Evolutionary conservation across 164 flowering plant species (phyloP).

Genomic region (Platanus orientalis): DNA sequence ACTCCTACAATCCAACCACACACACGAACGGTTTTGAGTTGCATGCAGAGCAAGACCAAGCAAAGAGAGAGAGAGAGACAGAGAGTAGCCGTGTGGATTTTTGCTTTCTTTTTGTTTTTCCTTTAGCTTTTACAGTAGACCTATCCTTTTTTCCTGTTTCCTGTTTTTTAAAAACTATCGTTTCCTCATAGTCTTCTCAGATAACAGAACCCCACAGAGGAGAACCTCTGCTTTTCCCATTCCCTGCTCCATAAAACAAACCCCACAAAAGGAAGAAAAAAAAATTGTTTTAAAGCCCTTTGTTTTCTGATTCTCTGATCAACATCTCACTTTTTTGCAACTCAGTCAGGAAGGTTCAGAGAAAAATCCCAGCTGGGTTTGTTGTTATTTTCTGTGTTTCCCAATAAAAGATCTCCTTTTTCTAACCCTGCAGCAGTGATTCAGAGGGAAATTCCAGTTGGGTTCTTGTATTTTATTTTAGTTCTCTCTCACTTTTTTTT

Average conservation of each 20-base stretch:
- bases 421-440: background rate
- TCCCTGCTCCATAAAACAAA: conserved; percentile 4
- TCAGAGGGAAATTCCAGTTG: conserved; percentile 1
- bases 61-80: conserved; percentile 7
- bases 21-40: too few relatives aligned
- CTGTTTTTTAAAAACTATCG: background rate
- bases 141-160: conserved; percentile 6
- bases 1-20: too few relatives aligned
- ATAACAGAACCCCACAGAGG: conserved; percentile 4
- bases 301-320: conserved; percentile 7
- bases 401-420: background rate
- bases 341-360: background rate
- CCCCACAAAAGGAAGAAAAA: background rate
- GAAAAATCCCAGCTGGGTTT: conserved; percentile 6
- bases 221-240: background rate
- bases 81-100: conserved; percentile 22
- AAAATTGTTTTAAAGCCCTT: background rate
- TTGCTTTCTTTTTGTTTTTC: conserved; percentile 8
- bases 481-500: background rate
- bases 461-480: background rate
- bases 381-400: background rate
- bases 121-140: background rate
- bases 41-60: too few relatives aligned
- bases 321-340: conserved; percentile 2
- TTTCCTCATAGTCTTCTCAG: conserved; percentile 12